These are phyloP conservation scores for Kalmusia sp. DNA, from an alignment of 2,329 filamentous ascomycete genomes.

Conservation along the genomic window DNA sequence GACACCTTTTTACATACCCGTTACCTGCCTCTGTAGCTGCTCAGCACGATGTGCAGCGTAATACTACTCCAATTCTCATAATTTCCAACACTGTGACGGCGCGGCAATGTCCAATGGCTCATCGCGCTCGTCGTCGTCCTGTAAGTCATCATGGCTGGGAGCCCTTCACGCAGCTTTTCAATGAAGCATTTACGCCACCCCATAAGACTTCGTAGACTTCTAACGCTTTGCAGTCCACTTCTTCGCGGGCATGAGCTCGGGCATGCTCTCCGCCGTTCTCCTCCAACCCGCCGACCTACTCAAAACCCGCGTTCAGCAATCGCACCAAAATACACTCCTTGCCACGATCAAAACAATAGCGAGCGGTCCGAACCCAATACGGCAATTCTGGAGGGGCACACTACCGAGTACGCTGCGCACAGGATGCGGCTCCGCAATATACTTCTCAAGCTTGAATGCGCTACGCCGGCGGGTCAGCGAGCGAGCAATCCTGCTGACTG, in stretches of 20 bases:
- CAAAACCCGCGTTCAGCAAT: constrained; percentile 95
- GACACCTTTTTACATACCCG: neutral
- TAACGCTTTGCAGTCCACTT: constrained; percentile 69
- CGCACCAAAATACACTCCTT: constrained; percentile 71
- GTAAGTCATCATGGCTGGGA: constrained; percentile 44
- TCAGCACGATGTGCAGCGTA: constrained; percentile 20
- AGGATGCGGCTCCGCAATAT: constrained; percentile 89
- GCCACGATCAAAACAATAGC: constrained; percentile 74
- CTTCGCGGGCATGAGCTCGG: constrained; percentile 84
- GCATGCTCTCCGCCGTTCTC: constrained; percentile 85
- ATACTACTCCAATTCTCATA: constrained; percentile 20
- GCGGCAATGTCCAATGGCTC: constrained; percentile 61
- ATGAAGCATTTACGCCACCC: neutral
- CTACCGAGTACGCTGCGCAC: constrained; percentile 92
- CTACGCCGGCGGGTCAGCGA: constrained; percentile 72
- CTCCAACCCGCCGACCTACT: constrained; percentile 95
- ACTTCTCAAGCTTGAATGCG: constrained; percentile 87
- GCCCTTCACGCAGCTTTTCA: neutral
- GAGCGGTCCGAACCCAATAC: constrained; percentile 69
- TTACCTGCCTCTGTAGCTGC: constrained; percentile 3
- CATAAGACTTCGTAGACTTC: neutral
- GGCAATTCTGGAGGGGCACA: constrained; percentile 89
- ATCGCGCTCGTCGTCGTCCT: constrained; percentile 58
- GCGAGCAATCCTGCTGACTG: constrained; percentile 44
- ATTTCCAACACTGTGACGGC: constrained; percentile 31